Evolutionary conservation across 768 basidiomycete species (phyloP), one percentile per base, ranked within the genome.

Genomic region (Termitomyces sp.): DNA sequence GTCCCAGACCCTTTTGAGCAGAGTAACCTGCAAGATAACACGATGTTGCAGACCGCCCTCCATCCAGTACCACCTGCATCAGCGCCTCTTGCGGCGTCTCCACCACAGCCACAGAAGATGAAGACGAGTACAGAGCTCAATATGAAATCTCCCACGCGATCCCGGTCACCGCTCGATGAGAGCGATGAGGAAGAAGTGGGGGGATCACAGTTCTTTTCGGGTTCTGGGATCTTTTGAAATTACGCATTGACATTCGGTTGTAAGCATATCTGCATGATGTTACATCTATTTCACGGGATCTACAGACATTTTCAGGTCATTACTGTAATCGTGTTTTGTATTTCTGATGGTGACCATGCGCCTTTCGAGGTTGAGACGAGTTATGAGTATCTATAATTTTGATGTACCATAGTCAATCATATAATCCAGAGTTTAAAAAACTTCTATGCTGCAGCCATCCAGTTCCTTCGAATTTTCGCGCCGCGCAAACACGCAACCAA

Each of bases 1-100:
- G 78, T 77, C 55, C 48, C 76, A 15, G 76, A 81, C 57, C 79
- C 80, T 1, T 81, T 81, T 63, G 70, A 72, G 62, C 71, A 68
- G 60, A 81, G 77, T 61, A 67, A 70, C 48, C 40, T 71, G 52
- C 71, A 71, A 20, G 73, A 75, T 17, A 70, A 73, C 50, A 43
- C 61, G 14, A 43, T 36, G 31, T 49, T 66, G 40, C 40, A 56
- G 32, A 36, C 50, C 32, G 50, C 59, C 6, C 57, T 61, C 31
- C 56, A 61, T 31, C 61, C 68, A 42, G 64, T 61, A 34, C 48
- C 64, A 31, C 48, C 68, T 31, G 45, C 64, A 14, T 58, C 57
- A 14, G 60, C 60, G 32, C 38, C 45, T 20, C 62, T 55, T 53
- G 45, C 60, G n/a, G 40, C 51, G 48, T 61, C 63, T 57, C 63